Evolutionary conservation across 176 grass and related monocot genomes (phyloP), one percentile per base, ranked within the genome.

Genomic region (Luzula sylvatica): DNA sequence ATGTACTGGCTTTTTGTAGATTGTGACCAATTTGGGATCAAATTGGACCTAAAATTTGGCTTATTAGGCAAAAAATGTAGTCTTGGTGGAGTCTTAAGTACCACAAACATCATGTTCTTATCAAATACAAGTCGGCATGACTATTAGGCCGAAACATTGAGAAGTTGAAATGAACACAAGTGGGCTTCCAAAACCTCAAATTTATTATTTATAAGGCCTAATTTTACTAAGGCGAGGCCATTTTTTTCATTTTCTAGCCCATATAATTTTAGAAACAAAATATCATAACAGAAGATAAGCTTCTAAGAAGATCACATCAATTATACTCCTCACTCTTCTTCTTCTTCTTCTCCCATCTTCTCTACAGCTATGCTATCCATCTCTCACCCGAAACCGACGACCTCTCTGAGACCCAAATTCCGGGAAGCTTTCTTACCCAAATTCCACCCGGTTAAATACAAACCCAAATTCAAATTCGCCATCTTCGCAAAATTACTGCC

Each of bases 321-420:
- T 8, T 19, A 41, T 41, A 47, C 46, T 64, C 41, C 44, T 23
- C 17, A 46, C 25, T 3, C 47, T 7, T 4, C 58, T 18, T 12
- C 29, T 32, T 35, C 30, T 35, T 35, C 30, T 40, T 9, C n/a
- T 50, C 65, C 14, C 15, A 20, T 20, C 13, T 30, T 6, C 15
- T 42, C 13, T 15, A 11, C 23, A 45, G 65, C 60, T 26, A 84
- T 78, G 89, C 79, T 95, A 58, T 78, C 70, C 59, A 42, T 90
- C 42, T 67, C 68, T 23, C 67, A 70, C 60, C 20, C 74, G 23
- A 69, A 69, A 52, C 52, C 70, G 2, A 38, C 56, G 28, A 58
- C 72, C 28, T 28, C 40, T 26, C 57, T 11, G 24, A 13, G 20
- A 23, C n/a, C 41, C 20, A 52, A 20, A 21, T 17, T 15, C 35